Evolutionary conservation across 805 yeast species (phyloP).

Genomic region (Ogataea salicorniae): DNA sequence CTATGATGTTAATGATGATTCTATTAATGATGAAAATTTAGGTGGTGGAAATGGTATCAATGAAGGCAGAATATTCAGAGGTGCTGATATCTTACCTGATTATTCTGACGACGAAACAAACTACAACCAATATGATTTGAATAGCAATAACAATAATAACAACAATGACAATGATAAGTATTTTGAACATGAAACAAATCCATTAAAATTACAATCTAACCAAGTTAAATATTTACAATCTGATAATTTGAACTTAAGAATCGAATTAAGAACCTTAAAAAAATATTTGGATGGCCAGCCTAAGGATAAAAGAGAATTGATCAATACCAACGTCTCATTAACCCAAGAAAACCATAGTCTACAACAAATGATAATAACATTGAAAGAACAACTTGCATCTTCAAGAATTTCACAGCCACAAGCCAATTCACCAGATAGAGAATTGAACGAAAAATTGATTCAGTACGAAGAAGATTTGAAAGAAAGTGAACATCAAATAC

Average conservation of each 20-base stretch:
- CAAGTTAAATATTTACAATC: constrained; percentile 27
- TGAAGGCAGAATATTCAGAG: constrained; percentile 19
- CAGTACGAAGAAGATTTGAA: constrained; percentile 6
- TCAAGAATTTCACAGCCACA: background rate
- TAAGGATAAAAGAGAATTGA: constrained; percentile 33
- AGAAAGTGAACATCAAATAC: constrained; percentile 4
- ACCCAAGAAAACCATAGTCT: constrained; percentile 24
- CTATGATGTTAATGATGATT: constrained; percentile 23
- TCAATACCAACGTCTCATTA: constrained; percentile 33
- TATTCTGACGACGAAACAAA: constrained; percentile 12
- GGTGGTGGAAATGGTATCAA: no score
- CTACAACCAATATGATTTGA: constrained; percentile 1
- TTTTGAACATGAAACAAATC: constrained; percentile 17
- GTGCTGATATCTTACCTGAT: constrained; percentile 25
- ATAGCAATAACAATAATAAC: background rate
- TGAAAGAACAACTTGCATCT: background rate
- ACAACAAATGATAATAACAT: background rate
- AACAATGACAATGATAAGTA: constrained; percentile 4
- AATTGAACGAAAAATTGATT: constrained; percentile 1
- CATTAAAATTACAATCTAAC: constrained; percentile 24
- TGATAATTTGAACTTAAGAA: constrained; percentile 40
- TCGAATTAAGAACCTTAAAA: constrained; percentile 37
- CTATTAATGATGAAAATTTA: constrained; percentile 10
- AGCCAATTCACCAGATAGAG: constrained; percentile 4
- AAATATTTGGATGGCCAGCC: constrained; percentile 39